Evolutionary conservation across 768 basidiomycete genomes (phyloP).

Genomic region (Brasilioporus rufonigricans): DNA sequence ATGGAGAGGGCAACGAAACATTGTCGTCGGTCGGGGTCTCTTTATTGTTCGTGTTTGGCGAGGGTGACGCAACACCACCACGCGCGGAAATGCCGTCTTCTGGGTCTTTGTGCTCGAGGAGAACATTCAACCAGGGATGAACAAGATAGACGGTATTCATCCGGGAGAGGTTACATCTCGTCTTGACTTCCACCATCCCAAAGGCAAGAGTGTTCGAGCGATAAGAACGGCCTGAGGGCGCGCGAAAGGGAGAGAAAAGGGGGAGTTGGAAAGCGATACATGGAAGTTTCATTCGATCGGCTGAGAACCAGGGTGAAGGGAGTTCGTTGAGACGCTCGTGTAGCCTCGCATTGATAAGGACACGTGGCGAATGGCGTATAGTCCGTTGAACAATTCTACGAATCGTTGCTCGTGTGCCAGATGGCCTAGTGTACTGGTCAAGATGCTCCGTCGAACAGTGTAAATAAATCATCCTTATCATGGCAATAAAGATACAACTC

Average conservation of each 20-base stretch:
- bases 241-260: background rate
- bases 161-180: background rate
- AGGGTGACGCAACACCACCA: background rate
- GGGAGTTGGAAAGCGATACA: background rate
- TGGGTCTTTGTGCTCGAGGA: background rate
- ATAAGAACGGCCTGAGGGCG: background rate
- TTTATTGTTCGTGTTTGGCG: background rate
- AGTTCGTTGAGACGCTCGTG: background rate
- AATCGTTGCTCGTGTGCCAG: no score
- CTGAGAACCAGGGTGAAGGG: background rate
- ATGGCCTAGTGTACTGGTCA: background rate
- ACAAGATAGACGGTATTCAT: background rate
- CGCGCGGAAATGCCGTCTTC: background rate
- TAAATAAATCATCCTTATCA: no score
- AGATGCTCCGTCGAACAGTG: no score
- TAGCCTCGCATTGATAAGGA: no score
- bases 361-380: no score
- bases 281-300: background rate
- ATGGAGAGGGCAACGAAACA: background rate
- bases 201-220: background rate
- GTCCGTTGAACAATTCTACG: no score
- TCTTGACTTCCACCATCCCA: background rate
- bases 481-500: no score
- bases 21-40: background rate
- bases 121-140: conserved; percentile 4